Evolutionary conservation across 2,329 filamentous ascomycete species (phyloP).

Genomic region (Paraconiothyrium brasiliense): DNA sequence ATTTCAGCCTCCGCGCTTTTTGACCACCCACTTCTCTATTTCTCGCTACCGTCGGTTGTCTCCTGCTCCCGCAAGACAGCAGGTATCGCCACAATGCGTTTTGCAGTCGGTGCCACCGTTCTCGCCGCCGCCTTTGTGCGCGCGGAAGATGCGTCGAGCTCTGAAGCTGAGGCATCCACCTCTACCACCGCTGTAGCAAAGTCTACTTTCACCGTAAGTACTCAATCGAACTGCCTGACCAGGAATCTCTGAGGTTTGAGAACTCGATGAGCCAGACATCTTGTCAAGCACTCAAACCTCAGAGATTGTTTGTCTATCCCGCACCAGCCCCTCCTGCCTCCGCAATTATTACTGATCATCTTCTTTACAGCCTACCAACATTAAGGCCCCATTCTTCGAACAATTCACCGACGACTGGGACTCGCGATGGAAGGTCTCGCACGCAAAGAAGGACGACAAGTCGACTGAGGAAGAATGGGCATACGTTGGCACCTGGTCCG

Average conservation of each 20-base stretch:
- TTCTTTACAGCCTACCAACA: slow-evolving; percentile 74
- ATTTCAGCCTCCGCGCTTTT: slow-evolving; percentile 19
- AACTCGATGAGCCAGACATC: too few species aligned
- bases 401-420: slow-evolving; percentile 99
- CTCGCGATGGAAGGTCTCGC: slow-evolving; percentile 88
- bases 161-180: slow-evolving; percentile 60
- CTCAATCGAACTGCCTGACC: not conserved
- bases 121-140: slow-evolving; percentile 77
- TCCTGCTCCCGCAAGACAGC: slow-evolving; percentile 40
- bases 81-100: slow-evolving; percentile 56
- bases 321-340: not conserved
- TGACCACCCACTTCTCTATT: slow-evolving; percentile 26
- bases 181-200: slow-evolving; percentile 70
- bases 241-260: too few species aligned
- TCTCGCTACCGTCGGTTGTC: slow-evolving; percentile 31
- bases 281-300: too few species aligned
- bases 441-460: slow-evolving; percentile 92
- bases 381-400: slow-evolving; percentile 96
- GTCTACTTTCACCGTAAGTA: slow-evolving; percentile 87
- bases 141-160: slow-evolving; percentile 68
- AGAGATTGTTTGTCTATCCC: not conserved
- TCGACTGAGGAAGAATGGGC: slow-evolving; percentile 89
- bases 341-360: slow-evolving; percentile 26
- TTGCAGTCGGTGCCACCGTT: slow-evolving; percentile 77
- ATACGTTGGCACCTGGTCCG: slow-evolving; percentile 94